Conservation (phyloP, 345 rosid genomes). For the Rhizophora mangle region DNA sequence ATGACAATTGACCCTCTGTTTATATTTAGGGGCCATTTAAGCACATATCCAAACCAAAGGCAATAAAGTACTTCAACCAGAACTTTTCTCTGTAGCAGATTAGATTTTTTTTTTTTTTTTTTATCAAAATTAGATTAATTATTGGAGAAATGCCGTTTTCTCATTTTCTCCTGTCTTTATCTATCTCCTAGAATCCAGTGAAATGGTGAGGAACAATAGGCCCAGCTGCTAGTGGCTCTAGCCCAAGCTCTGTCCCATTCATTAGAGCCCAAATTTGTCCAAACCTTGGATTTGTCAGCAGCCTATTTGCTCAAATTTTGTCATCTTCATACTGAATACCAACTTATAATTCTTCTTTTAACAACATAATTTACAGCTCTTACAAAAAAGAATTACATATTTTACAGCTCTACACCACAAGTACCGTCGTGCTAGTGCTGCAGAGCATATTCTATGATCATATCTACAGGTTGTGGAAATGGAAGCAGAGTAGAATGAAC, state of each 20-base stretch:
- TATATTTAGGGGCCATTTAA: too few species aligned
- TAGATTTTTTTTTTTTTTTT: too few species aligned
- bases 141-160: too few species aligned
- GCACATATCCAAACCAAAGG: too few species aligned
- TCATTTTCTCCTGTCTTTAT: too few species aligned
- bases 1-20: too few species aligned
- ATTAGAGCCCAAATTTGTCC: background rate
- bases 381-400: background rate
- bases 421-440: slow-evolving; percentile 67
- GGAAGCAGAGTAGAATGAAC: slow-evolving; percentile 21
- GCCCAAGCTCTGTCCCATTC: background rate
- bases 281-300: background rate
- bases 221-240: background rate
- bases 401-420: slow-evolving; percentile 74
- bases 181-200: background rate
- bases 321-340: too few species aligned
- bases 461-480: slow-evolving; percentile 43
- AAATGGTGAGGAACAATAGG: background rate
- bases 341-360: too few species aligned
- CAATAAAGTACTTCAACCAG: too few species aligned
- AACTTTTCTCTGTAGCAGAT: too few species aligned
- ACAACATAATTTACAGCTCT: background rate
- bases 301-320: too few species aligned
- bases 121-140: too few species aligned
- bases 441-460: slow-evolving; percentile 79